Percentiles rank a stretch among this genome's conserved stretches.
Conservation (phyloP, 2,329 filamentous ascomycete genomes). For the Diaporthe aspalathi region DNA sequence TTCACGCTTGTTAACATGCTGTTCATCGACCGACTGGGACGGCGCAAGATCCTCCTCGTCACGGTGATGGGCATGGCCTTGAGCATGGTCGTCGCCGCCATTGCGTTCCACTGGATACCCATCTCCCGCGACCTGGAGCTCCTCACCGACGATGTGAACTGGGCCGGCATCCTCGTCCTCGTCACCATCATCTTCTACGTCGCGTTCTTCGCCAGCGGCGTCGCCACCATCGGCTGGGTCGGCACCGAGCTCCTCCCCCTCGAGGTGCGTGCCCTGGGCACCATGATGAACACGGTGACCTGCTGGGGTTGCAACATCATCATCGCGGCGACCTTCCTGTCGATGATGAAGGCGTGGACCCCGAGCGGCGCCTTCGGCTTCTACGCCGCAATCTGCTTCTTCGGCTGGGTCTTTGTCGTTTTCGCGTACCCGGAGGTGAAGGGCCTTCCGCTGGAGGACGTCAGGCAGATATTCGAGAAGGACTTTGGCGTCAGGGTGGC, state of each 20-base stretch:
- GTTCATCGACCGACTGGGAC: constrained; percentile 54
- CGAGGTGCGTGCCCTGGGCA: constrained; percentile 58
- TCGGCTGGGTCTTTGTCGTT: constrained; percentile 57
- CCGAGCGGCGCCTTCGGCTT: constrained; percentile 60
- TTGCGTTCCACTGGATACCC: constrained; percentile 57
- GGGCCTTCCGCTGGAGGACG: constrained; percentile 62
- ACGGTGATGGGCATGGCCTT: constrained; percentile 56
- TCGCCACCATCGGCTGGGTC: constrained; percentile 57
- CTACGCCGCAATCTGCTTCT: constrained; percentile 58
- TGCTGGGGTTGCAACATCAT: constrained; percentile 58
- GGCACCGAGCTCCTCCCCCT: constrained; percentile 56
- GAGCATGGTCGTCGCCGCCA: constrained; percentile 52
- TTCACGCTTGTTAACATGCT: constrained; percentile 58
- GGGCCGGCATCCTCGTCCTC: constrained; percentile 51
- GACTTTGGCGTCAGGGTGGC: constrained; percentile 56
- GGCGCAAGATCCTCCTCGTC: constrained; percentile 53
- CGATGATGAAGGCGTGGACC: constrained; percentile 57
- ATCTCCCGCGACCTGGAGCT: constrained; percentile 52
- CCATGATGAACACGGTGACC: constrained; percentile 56
- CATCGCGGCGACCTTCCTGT: constrained; percentile 58
- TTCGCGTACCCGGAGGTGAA: constrained; percentile 62
- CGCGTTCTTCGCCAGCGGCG: constrained; percentile 55
- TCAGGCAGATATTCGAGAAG: constrained; percentile 57
- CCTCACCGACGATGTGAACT: constrained; percentile 46
- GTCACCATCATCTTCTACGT: constrained; percentile 55